A percentile compares a stretch with the other conserved stretches of the same genome.
Evolutionary conservation across 2,329 filamentous ascomycete species (phyloP).

Genomic region (Botrytis paeoniae): DNA sequence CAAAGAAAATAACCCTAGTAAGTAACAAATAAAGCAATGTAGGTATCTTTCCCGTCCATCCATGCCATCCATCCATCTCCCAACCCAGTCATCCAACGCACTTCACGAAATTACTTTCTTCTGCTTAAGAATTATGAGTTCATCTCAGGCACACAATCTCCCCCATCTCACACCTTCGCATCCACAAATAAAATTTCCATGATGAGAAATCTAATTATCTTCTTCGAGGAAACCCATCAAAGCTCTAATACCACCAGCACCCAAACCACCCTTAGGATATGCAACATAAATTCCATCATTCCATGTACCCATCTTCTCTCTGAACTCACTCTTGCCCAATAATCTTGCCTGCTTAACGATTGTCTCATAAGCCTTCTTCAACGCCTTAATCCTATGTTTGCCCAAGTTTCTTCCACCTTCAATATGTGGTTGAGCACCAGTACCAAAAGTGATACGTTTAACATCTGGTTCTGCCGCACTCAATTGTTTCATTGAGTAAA

Average conservation of each 20-base stretch:
- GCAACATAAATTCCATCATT: constrained; percentile 87
- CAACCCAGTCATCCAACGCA: neutral
- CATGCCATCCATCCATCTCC: neutral
- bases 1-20: neutral
- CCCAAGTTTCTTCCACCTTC: constrained; percentile 78
- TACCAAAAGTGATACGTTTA: constrained; percentile 78
- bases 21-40: neutral
- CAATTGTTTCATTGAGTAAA: constrained; percentile 58
- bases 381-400: constrained; percentile 74
- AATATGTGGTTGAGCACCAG: constrained; percentile 71
- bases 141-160: too few relatives aligned
- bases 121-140: neutral
- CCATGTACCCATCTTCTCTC: constrained; percentile 81
- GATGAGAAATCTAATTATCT: constrained; percentile 38
- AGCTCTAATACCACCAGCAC: constrained; percentile 77
- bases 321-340: constrained; percentile 82
- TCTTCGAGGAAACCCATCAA: constrained; percentile 89
- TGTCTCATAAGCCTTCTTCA: constrained; percentile 78
- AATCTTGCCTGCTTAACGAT: constrained; percentile 79
- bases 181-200: too few relatives aligned
- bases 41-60: constrained; percentile 11
- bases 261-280: constrained; percentile 82
- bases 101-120: neutral
- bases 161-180: neutral
- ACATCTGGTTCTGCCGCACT: constrained; percentile 55